Evolutionary conservation across 495 filamentous ascomycete species (phyloP).

Genomic region (Penicillium simplicissimum): DNA sequence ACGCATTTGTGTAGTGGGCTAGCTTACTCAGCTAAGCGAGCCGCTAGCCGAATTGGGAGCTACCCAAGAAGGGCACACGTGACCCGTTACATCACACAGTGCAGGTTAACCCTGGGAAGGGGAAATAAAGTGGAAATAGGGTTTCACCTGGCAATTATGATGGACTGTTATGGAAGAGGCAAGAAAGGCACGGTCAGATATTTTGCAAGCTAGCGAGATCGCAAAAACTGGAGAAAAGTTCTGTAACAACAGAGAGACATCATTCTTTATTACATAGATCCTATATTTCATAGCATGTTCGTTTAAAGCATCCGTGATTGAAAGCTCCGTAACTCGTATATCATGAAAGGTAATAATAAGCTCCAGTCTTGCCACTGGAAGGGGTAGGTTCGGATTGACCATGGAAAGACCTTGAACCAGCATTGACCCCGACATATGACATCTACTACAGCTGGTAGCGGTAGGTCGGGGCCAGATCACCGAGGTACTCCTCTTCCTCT

Average conservation of each 20-base stretch:
- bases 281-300: background rate
- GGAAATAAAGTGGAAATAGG: slow-evolving; percentile 20
- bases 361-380: background rate
- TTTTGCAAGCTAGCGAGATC: background rate
- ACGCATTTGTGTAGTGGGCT: slow-evolving; percentile 48
- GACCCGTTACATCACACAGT: slow-evolving; percentile 26
- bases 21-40: slow-evolving; percentile 46
- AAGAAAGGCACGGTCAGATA: background rate
- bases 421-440: background rate
- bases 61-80: slow-evolving; percentile 13
- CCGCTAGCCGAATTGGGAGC: slow-evolving; percentile 35
- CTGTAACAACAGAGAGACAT: background rate
- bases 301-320: background rate
- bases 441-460: slow-evolving; percentile 40
- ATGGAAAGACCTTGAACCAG: background rate
- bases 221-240: background rate
- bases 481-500: slow-evolving; percentile 37
- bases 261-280: background rate
- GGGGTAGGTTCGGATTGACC: background rate
- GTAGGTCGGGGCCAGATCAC: slow-evolving; percentile 45
- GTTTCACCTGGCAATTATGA: slow-evolving; percentile 12
- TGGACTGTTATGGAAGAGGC: background rate
- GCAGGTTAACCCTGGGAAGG: slow-evolving; percentile 2
- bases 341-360: background rate
- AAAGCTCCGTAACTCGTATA: background rate